These are phyloP conservation scores for Sporothrix mexicana DNA, from an alignment of 2,329 filamentous ascomycete genomes.

Conservation along the genomic window DNA sequence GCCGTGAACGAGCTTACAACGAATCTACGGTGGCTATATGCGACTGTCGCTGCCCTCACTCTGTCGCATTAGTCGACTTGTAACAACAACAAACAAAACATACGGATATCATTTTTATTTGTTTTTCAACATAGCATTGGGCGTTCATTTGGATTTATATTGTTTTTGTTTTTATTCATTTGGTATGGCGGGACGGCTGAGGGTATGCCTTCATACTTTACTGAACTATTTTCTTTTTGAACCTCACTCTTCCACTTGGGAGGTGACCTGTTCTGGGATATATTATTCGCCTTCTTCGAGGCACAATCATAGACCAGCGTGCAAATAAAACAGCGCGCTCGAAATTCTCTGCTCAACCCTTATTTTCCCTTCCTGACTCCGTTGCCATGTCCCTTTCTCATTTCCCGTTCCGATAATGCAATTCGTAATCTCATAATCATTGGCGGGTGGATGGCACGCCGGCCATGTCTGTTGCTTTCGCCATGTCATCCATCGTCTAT, in stretches of 20 bases:
- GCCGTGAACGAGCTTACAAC: background rate
- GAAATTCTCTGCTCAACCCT: slow-evolving; percentile 19
- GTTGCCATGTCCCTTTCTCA: background rate
- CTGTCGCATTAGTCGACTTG: slow-evolving; percentile 15
- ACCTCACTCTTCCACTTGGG: slow-evolving; percentile 1
- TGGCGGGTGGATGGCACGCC: background rate
- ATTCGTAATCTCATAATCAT: background rate
- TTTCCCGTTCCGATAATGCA: background rate
- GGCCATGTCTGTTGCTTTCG: background rate
- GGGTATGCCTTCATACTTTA: background rate
- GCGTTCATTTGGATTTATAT: slow-evolving; percentile 24
- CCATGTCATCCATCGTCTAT: background rate
- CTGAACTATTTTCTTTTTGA: background rate
- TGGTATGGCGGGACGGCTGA: background rate
- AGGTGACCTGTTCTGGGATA: background rate
- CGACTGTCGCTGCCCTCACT: background rate
- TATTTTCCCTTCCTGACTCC: too few species aligned
- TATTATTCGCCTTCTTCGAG: background rate
- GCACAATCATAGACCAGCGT: background rate
- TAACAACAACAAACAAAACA: slow-evolving; percentile 33
- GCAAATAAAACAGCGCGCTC: slow-evolving; percentile 11
- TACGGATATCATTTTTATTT: slow-evolving; percentile 18
- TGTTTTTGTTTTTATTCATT: slow-evolving; percentile 2
- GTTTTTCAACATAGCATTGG: slow-evolving; percentile 25
- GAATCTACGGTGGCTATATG: background rate